Percentiles rank a stretch among this genome's conserved stretches.
phyloP scores from a whole-genome alignment of 2,329 filamentous ascomycete genomes.

The Hypoxylon sp. region DNA sequence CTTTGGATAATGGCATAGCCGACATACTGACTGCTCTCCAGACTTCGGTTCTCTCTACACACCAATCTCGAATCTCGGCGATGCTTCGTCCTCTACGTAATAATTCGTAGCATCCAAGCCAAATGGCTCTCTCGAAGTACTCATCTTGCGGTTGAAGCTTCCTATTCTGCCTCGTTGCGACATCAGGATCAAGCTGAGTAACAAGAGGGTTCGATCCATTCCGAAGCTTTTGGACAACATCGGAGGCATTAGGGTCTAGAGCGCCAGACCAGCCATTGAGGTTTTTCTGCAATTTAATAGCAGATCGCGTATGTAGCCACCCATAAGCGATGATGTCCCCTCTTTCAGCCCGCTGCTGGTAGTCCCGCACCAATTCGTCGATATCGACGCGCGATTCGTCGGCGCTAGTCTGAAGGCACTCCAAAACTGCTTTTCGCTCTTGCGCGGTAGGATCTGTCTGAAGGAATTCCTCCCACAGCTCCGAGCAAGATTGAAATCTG shows the following conservation, averaged over 20 bases:
- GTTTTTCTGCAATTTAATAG: constrained; percentile 91
- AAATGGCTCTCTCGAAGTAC: constrained; percentile 89
- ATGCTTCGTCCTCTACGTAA: constrained; percentile 84
- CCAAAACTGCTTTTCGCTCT: constrained; percentile 83
- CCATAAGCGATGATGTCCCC: constrained; percentile 87
- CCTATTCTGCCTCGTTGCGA: constrained; percentile 81
- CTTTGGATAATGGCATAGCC: constrained; percentile 72
- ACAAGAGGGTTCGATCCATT: constrained; percentile 75
- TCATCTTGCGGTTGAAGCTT: constrained; percentile 85
- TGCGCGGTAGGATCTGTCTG: constrained; percentile 77
- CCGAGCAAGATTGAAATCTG: constrained; percentile 48
- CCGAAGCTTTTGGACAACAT: constrained; percentile 67
- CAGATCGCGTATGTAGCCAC: constrained; percentile 91
- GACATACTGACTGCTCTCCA: constrained; percentile 91
- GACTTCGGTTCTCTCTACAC: constrained; percentile 83
- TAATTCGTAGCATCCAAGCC: constrained; percentile 95
- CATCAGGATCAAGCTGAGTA: constrained; percentile 93
- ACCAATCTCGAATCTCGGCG: constrained; percentile 85
- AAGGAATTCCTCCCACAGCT: constrained; percentile 78
- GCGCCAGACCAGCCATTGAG: constrained; percentile 75
- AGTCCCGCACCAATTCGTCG: constrained; percentile 79
- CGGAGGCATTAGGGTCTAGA: constrained; percentile 72
- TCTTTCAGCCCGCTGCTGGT: constrained; percentile 81
- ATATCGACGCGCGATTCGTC: constrained; percentile 76
- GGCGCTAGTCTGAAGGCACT: constrained; percentile 87